These are phyloP conservation scores for Annulohypoxylon bovei DNA, from an alignment of 495 filamentous ascomycete species.

Conservation along the genomic window DNA sequence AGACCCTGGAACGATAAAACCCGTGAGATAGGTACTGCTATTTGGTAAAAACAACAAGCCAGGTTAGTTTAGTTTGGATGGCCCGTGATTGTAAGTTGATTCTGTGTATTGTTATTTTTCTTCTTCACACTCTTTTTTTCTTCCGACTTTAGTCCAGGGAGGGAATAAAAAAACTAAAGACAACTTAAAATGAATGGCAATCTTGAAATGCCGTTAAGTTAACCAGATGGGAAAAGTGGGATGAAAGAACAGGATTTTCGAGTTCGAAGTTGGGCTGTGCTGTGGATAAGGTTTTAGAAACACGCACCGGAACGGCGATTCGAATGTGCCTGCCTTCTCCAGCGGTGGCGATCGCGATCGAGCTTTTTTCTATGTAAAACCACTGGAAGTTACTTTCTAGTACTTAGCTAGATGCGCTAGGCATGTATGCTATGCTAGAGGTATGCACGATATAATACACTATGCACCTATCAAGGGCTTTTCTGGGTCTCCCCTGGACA, in stretches of 20 bases:
- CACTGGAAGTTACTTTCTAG: background rate
- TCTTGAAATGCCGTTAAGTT: constrained; percentile 40
- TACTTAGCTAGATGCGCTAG: background rate
- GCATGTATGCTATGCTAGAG: constrained; percentile 2
- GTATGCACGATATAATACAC: background rate
- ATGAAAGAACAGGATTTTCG: constrained; percentile 44
- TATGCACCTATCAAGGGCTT: constrained; percentile 8
- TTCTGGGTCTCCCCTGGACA: background rate
- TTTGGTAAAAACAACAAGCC: background rate
- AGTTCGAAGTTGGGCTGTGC: constrained; percentile 34
- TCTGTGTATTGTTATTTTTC: background rate
- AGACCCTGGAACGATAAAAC: constrained; percentile 20
- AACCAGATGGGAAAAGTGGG: constrained; percentile 34
- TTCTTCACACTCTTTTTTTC: background rate
- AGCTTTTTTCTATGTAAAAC: constrained; percentile 13
- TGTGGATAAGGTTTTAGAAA: constrained; percentile 44
- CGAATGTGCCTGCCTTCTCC: constrained; percentile 14
- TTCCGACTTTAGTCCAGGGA: constrained; percentile 1
- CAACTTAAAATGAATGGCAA: constrained; percentile 29
- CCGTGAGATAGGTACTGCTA: constrained; percentile 18
- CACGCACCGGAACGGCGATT: constrained; percentile 36
- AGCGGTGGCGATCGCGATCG: constrained; percentile 46
- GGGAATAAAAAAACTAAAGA: background rate
- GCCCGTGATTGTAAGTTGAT: background rate
- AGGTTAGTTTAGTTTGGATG: background rate